Percentiles rank a stretch among this genome's conserved stretches.
Evolutionary conservation across 305 asterid species (phyloP).

Genomic region (Euphrasia arctica): DNA sequence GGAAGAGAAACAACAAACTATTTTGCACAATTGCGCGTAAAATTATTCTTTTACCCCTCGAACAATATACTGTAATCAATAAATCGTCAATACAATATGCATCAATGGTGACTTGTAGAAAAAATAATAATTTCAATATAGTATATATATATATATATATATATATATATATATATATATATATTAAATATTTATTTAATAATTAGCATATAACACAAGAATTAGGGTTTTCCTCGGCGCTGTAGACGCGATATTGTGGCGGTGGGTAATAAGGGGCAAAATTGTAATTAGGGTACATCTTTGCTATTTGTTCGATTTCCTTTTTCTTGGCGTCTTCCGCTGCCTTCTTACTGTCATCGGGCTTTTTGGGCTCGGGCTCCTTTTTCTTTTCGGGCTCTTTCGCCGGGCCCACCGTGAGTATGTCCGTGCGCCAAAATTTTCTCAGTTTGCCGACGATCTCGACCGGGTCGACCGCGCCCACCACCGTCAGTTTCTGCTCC

Average conservation of each 20-base stretch:
- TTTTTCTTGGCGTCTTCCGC: constrained; percentile 31
- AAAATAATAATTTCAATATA: too few relatives aligned
- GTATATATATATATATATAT: too few relatives aligned
- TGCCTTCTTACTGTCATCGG: constrained; percentile 25
- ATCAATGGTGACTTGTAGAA: too few relatives aligned
- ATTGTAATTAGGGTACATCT: constrained; percentile 31
- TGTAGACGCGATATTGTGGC: constrained; percentile 33
- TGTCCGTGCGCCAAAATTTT: constrained; percentile 49
- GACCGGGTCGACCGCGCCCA: constrained; percentile 69
- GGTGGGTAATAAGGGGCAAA: constrained; percentile 42
- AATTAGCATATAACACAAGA: constrained; percentile 56
- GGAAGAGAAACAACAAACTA: too few relatives aligned
- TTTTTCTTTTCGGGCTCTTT: constrained; percentile 44
- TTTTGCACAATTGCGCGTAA: too few relatives aligned
- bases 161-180: background rate
- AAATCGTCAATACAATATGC: background rate
- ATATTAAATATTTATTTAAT: background rate
- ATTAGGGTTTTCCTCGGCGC: constrained; percentile 64
- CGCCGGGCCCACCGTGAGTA: constrained; percentile 64
- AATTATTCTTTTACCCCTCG: too few relatives aligned
- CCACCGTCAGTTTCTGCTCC: constrained; percentile 55
- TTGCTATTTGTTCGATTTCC: constrained; percentile 41
- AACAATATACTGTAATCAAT: too few relatives aligned
- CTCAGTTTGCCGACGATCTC: constrained; percentile 50
- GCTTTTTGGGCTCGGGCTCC: background rate